These are phyloP conservation scores for Alternaria angustiovoidea DNA, from an alignment of 2,329 filamentous ascomycete species.

Conservation along the genomic window DNA sequence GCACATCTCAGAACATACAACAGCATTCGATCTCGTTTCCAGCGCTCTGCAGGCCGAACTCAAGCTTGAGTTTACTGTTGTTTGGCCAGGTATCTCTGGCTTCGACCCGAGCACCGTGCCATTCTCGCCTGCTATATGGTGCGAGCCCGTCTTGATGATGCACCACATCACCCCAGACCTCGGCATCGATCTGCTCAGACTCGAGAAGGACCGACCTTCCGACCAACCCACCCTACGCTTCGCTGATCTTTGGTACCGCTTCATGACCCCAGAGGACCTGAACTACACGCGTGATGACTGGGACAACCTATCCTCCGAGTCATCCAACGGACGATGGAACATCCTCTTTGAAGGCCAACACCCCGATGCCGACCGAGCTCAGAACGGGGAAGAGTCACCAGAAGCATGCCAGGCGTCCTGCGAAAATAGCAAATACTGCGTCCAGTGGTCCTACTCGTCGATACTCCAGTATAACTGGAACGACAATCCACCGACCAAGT, in stretches of 20 bases:
- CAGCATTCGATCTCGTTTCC: conserved; percentile 61
- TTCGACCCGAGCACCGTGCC: conserved; percentile 42
- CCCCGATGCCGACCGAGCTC: conserved; percentile 25
- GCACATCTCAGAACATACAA: conserved; percentile 58
- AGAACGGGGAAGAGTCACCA: conserved; percentile 34
- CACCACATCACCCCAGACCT: conserved; percentile 58
- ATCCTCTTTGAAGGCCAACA: conserved; percentile 39
- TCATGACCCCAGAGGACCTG: conserved; percentile 39
- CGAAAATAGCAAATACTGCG: conserved; percentile 36
- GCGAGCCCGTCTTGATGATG: conserved; percentile 38
- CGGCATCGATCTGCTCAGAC: conserved; percentile 55
- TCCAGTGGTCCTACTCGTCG: conserved; percentile 47
- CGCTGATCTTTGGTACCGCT: conserved; percentile 40
- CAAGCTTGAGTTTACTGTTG: conserved; percentile 55
- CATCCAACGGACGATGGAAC: conserved; percentile 42
- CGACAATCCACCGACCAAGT: conserved; percentile 43
- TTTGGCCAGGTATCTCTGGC: conserved; percentile 54
- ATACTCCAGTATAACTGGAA: conserved; percentile 38
- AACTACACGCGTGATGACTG: conserved; percentile 37
- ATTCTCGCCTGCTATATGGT: conserved; percentile 58
- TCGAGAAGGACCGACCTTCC: conserved; percentile 51
- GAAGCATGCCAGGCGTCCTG: conserved; percentile 43
- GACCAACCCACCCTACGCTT: conserved; percentile 34
- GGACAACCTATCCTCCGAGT: conserved; percentile 45
- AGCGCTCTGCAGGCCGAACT: conserved; percentile 56